Percentiles rank a stretch among this genome's conserved stretches.
Evolutionary conservation across 805 yeast genomes (phyloP).

Genomic region (Yamadazyma olivae): DNA sequence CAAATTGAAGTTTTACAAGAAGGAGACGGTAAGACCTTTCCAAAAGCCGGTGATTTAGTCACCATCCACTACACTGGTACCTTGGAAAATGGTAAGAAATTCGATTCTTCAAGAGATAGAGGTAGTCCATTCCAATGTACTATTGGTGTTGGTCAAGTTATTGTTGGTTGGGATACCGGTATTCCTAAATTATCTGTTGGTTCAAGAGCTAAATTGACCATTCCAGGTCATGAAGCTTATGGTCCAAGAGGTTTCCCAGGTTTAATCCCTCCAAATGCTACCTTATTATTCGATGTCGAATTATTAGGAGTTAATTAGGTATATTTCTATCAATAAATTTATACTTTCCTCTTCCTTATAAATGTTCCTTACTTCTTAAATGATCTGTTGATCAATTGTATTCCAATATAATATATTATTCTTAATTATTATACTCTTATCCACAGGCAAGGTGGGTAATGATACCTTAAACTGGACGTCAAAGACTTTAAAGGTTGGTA

Average conservation of each 20-base stretch:
- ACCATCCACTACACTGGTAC: conserved; percentile 97
- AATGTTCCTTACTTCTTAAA: background rate
- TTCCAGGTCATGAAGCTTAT: conserved; percentile 91
- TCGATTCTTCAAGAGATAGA: conserved; percentile 93
- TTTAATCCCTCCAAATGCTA: conserved; percentile 93
- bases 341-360: background rate
- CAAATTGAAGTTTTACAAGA: conserved; percentile 42
- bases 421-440: conserved; percentile 15
- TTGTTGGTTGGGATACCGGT: conserved; percentile 95
- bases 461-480: conserved; percentile 68
- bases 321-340: background rate
- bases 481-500: conserved; percentile 64
- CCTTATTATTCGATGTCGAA: conserved; percentile 83
- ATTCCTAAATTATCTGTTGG: conserved; percentile 91
- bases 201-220: conserved; percentile 87
- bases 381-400: no score
- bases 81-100: conserved; percentile 90
- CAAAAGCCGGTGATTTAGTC: conserved; percentile 81
- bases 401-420: conserved; percentile 17
- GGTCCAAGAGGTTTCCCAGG: conserved; percentile 97
- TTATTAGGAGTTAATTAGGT: conserved; percentile 52
- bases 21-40: conserved; percentile 88
- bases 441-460: conserved; percentile 41
- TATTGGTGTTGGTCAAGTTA: conserved; percentile 96
- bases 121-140: conserved; percentile 91